Evolutionary conservation across 768 basidiomycete species (phyloP).

Genomic region (Stropharia rugosoannulata): DNA sequence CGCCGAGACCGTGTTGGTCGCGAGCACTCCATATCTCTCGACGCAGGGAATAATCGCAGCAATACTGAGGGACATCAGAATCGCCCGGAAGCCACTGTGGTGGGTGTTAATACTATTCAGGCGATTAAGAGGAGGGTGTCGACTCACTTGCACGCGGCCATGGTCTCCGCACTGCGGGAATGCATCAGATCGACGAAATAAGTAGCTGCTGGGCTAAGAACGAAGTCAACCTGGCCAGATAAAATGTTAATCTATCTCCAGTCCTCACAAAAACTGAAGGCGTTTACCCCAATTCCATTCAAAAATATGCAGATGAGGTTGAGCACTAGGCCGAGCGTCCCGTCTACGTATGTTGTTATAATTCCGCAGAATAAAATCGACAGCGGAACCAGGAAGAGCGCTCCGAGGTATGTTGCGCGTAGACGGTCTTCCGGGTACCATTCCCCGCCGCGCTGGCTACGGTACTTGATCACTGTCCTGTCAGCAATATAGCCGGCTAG

Average conservation of each 20-base stretch:
- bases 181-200: conserved; percentile 60
- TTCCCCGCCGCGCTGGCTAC: conserved; percentile 41
- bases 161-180: conserved; percentile 53
- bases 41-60: conserved; percentile 50
- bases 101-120: too few relatives aligned
- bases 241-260: not conserved
- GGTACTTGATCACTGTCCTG: conserved; percentile 41
- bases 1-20: conserved; percentile 46
- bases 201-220: conserved; percentile 48
- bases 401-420: conserved; percentile 45
- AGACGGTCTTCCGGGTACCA: conserved; percentile 71
- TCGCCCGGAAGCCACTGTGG: conserved; percentile 42
- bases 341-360: conserved; percentile 44
- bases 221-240: conserved; percentile 45
- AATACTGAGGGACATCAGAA: conserved; percentile 38
- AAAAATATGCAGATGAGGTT: conserved; percentile 54
- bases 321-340: conserved; percentile 43
- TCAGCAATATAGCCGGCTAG: conserved; percentile 59
- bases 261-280: not conserved
- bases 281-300: conserved; percentile 60
- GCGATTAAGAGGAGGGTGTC: not conserved
- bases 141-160: conserved; percentile 51
- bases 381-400: conserved; percentile 47
- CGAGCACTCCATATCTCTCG: conserved; percentile 45
- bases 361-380: conserved; percentile 47